These are phyloP conservation scores for Lentinula boryana DNA, from an alignment of 768 basidiomycete genomes.

Conservation along the genomic window DNA sequence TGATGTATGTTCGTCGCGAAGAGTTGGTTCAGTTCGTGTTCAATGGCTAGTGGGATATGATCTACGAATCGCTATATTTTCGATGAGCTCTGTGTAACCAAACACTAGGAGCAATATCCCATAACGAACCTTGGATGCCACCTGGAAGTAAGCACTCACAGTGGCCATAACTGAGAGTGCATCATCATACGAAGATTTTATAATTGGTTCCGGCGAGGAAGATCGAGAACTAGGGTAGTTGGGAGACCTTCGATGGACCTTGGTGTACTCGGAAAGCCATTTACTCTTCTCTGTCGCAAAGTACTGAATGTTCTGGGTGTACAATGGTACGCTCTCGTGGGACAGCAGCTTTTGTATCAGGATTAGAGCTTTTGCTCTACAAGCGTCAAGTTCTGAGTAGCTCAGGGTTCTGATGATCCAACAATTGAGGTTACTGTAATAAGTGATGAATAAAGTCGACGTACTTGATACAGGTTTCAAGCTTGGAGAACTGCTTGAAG, in stretches of 20 bases:
- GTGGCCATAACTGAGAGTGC: slow-evolving; percentile 49
- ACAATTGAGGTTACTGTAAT: neutral
- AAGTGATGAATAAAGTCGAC: neutral
- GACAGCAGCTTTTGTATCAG: slow-evolving; percentile 26
- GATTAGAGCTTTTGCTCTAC: slow-evolving; percentile 14
- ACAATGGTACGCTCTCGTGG: slow-evolving; percentile 32
- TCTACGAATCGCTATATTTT: slow-evolving; percentile 50
- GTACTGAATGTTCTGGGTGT: slow-evolving; percentile 28
- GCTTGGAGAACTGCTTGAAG: slow-evolving; percentile 24
- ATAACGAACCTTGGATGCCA: slow-evolving; percentile 42
- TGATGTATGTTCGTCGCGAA: slow-evolving; percentile 28
- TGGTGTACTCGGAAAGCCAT: slow-evolving; percentile 20
- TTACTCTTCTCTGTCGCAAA: slow-evolving; percentile 11
- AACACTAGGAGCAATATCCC: neutral
- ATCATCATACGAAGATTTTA: slow-evolving; percentile 19
- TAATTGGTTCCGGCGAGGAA: neutral
- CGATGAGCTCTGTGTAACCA: neutral
- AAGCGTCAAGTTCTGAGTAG: slow-evolving; percentile 5
- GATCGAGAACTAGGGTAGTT: no score
- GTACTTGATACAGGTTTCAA: slow-evolving; percentile 22
- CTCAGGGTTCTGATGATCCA: neutral
- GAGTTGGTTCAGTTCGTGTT: slow-evolving; percentile 35
- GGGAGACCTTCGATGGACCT: neutral
- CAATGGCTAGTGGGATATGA: slow-evolving; percentile 43
- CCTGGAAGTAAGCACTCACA: slow-evolving; percentile 50